These are phyloP conservation scores for Podosphaera xanthii DNA, from an alignment of 2,329 filamentous ascomycete genomes.

Conservation along the genomic window DNA sequence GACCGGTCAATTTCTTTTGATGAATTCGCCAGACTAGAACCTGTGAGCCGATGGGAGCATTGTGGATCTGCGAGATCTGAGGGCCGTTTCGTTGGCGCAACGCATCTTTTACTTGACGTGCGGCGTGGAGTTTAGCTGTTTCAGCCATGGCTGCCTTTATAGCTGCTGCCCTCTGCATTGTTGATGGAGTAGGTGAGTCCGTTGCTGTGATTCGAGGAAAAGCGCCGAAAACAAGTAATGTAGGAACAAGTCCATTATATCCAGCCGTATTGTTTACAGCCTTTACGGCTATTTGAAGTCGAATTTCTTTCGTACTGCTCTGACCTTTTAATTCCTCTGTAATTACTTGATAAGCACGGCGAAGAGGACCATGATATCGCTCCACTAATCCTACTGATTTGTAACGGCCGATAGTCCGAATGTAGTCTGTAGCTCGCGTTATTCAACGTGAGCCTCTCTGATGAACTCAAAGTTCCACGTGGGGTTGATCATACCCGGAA, in stretches of 20 bases:
- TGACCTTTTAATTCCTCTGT: neutral
- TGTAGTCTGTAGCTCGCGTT: too few species aligned
- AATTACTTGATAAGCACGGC: neutral
- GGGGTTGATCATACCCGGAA: too few species aligned
- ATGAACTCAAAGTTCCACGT: too few species aligned
- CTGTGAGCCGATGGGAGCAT: conserved; percentile 1
- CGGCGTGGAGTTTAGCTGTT: conserved; percentile 1
- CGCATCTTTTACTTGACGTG: conserved; percentile 1
- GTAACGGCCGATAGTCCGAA: too few species aligned
- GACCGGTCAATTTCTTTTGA: neutral
- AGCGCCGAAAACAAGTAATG: conserved; percentile 1
- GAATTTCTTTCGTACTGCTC: neutral
- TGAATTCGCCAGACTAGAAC: conserved; percentile 2
- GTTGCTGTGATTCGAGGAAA: neutral
- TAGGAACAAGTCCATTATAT: neutral
- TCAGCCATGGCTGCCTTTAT: conserved; percentile 3
- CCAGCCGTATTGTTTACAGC: neutral
- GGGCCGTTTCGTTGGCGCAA: conserved; percentile 1
- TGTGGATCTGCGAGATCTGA: neutral
- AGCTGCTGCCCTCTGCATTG: neutral
- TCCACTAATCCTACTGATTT: conserved; percentile 2
- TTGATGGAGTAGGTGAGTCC: neutral
- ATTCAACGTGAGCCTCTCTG: too few species aligned
- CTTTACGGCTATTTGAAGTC: conserved; percentile 1
- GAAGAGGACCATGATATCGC: conserved; percentile 1